Evolutionary conservation across 495 filamentous ascomycete species (phyloP).

Genomic region (Staphylotrichum longicolle): DNA sequence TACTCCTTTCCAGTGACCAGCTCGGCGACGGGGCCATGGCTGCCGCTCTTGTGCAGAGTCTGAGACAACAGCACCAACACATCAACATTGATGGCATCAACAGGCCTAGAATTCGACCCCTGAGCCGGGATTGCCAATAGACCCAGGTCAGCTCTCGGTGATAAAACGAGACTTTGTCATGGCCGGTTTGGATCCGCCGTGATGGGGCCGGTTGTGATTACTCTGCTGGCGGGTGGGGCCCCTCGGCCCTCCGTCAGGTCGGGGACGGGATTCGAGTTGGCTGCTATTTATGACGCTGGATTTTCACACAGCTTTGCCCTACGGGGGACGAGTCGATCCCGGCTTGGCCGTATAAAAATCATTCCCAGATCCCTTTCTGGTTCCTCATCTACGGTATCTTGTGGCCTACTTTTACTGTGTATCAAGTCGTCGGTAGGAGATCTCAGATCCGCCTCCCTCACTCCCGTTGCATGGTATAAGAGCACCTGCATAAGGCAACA

Average conservation of each 20-base stretch:
- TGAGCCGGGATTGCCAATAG: too few species aligned
- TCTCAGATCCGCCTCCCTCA: not conserved
- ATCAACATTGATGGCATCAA: too few species aligned
- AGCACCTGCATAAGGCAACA: not conserved
- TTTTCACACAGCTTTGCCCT: slow-evolving; percentile 1
- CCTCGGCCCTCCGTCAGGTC: not conserved
- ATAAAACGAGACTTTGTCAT: not conserved
- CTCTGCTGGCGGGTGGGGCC: slow-evolving; percentile 1
- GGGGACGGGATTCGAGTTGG: slow-evolving; percentile 16
- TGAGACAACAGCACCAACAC: too few species aligned
- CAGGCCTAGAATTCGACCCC: too few species aligned
- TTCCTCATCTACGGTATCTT: not conserved
- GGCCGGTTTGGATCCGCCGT: not conserved
- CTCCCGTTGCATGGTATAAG: not conserved
- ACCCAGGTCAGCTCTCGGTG: too few species aligned
- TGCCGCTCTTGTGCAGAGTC: too few species aligned
- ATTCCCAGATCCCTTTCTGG: too few species aligned
- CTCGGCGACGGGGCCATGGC: too few species aligned
- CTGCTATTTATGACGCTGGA: slow-evolving; percentile 4
- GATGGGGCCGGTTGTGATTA: slow-evolving; percentile 9
- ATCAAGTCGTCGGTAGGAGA: not conserved
- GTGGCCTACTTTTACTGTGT: not conserved
- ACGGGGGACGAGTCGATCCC: not conserved
- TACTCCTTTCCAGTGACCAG: too few species aligned
- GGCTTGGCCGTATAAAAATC: slow-evolving; percentile 7